Base-by-base conservation (phyloP, 176 grass and related monocot genomes). In the Rhynchospora tenuis region DNA sequence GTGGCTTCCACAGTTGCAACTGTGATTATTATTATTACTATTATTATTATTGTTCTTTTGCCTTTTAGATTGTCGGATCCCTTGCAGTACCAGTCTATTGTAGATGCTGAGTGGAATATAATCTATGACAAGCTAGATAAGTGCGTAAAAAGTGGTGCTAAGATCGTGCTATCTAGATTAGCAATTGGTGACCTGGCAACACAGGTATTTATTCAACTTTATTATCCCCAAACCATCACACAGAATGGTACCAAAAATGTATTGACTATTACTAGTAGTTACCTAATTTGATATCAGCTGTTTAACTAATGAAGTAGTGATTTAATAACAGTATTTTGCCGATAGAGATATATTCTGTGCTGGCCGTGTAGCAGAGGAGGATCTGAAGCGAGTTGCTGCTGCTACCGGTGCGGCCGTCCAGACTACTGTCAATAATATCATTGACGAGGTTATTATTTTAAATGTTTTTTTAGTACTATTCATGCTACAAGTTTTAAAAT, bases 21-120 rank as follows among this genome's bases (percentile, higher is more conserved):
- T 54, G 19, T 10, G 12, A 75, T 75, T 6, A 15, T 28, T 52
- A 51, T 75, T 75, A 26, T 54, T 28, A 7, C 3, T 33, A 6
- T 27, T 59, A 61, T 44, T 88, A 31, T 16, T 3, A 73, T 5
- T 83, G 44, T 82, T 15, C 17, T 67, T 42, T 81, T 63, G 1
- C n/a, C 83, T 46, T 81, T 7, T 77, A 97, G 95, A 70, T 85
- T 97, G 20, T 94, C 95, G 22, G 95, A 97, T 60, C 95, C 96
- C 65, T 19, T 95, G 28, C 96, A 99, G 68, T 99, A 99, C 82
- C 96, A 99, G 82, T 99, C 96, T 84, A 95, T 99, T 68, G 93
- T 99, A 74, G 93, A 99, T 92, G 96, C 96, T 76, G 96, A 95
- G 82, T 99, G 96, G 93, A 95, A 99, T 85, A 99, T 99, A 85